Percentiles rank a stretch among this genome's conserved stretches.
phyloP scores from a whole-genome alignment of 75 land plant genomes.

The Azolla pinnata region DNA sequence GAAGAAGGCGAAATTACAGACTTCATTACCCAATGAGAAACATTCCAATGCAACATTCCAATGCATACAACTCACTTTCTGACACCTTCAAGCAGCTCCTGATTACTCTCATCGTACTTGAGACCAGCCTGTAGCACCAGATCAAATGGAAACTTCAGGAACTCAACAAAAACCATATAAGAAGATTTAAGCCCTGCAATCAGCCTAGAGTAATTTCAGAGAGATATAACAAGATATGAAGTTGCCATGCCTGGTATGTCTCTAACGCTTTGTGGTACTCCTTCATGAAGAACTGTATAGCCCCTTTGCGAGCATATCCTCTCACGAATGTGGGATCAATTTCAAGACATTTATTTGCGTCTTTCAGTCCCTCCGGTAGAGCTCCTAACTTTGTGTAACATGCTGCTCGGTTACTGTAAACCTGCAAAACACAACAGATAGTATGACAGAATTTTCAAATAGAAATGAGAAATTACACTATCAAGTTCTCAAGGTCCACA shows the following conservation, averaged over 20 bases:
- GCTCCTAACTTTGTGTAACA: conserved; percentile 96
- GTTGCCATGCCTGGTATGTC: conserved; percentile 53
- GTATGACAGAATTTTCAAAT: background rate
- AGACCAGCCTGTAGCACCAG: conserved; percentile 55
- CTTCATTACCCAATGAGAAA: background rate
- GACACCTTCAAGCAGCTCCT: conserved; percentile 77
- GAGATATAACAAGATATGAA: background rate
- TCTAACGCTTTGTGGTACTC: conserved; percentile 95
- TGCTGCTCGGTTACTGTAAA: conserved; percentile 97
- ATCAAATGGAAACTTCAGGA: no score
- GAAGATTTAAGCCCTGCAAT: background rate
- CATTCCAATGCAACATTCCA: background rate
- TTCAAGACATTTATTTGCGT: conserved; percentile 95
- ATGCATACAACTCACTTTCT: conserved; percentile 47
- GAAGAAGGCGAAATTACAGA: conserved; percentile 1
- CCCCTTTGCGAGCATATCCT: conserved; percentile 90
- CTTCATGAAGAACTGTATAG: conserved; percentile 93
- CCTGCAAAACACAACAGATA: conserved; percentile 29
- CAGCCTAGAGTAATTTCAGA: background rate
- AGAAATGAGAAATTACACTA: no score
- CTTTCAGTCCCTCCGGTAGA: conserved; percentile 86
- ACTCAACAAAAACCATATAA: background rate
- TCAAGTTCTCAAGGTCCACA: no score
- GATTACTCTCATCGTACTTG: conserved; percentile 80
- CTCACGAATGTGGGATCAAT: conserved; percentile 81